These are phyloP conservation scores for Xanthoconium separans DNA, from an alignment of 1,284 basidiomycete genomes.

Conservation along the genomic window DNA sequence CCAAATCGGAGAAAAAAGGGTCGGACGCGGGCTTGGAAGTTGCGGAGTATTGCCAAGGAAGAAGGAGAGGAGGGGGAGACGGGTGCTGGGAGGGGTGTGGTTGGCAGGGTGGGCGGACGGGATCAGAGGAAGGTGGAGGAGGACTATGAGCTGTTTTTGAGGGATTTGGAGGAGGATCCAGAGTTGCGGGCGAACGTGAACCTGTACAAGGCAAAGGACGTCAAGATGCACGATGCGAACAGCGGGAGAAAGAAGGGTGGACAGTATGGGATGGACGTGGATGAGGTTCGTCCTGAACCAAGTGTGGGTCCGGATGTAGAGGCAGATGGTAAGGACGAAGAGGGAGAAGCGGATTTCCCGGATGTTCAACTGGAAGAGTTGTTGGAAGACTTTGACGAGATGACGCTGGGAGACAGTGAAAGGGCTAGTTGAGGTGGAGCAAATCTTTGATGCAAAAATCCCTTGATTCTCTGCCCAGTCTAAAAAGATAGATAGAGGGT, in stretches of 20 bases:
- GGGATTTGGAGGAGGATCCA: slow-evolving; percentile 95
- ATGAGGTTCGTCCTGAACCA: slow-evolving; percentile 43
- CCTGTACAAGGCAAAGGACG: slow-evolving; percentile 73
- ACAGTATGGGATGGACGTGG: slow-evolving; percentile 74
- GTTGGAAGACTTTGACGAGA: slow-evolving; percentile 88
- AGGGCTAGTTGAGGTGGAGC: slow-evolving; percentile 10
- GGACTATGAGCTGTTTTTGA: slow-evolving; percentile 95
- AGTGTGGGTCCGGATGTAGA: slow-evolving; percentile 29
- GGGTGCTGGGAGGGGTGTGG: slow-evolving; percentile 73
- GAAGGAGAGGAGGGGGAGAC: slow-evolving; percentile 82
- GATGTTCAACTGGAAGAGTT: slow-evolving; percentile 87
- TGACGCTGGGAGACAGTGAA: slow-evolving; percentile 55
- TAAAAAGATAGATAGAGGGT: too few relatives aligned
- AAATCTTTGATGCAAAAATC: background rate
- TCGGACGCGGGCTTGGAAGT: slow-evolving; percentile 83
- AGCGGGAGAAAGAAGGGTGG: slow-evolving; percentile 40
- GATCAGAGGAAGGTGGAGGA: slow-evolving; percentile 94
- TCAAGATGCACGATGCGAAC: slow-evolving; percentile 44
- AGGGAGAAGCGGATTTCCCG: slow-evolving; percentile 90
- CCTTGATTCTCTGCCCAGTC: too few relatives aligned
- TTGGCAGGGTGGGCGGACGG: slow-evolving; percentile 86
- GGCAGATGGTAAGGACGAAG: slow-evolving; percentile 45
- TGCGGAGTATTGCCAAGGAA: slow-evolving; percentile 94
- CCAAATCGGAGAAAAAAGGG: slow-evolving; percentile 93
- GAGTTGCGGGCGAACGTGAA: slow-evolving; percentile 91